phyloP scores from a whole-genome alignment of 768 basidiomycete genomes.

The Lentinula lateritia region DNA sequence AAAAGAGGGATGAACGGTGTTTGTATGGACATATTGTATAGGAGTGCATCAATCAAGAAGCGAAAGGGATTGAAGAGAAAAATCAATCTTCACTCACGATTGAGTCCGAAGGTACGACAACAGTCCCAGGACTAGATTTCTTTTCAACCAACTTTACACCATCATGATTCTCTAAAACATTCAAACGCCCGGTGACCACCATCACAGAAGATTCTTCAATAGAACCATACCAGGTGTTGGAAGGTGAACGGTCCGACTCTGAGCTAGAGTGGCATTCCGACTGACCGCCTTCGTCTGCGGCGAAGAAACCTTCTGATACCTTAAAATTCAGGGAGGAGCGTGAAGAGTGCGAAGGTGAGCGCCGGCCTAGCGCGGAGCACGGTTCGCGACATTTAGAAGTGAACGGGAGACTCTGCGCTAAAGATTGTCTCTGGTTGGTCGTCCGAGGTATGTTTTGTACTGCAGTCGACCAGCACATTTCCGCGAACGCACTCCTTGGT shows the following conservation, averaged over 20 bases:
- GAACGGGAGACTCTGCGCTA: not conserved
- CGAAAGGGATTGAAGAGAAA: not conserved
- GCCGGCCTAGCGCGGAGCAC: not conserved
- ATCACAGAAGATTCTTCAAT: not conserved
- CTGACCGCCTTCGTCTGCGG: not conserved
- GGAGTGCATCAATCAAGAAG: not conserved
- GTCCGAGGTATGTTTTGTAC: constrained; percentile 14
- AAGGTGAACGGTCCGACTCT: not conserved
- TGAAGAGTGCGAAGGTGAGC: not conserved
- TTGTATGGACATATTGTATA: not conserved
- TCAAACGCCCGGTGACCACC: not conserved
- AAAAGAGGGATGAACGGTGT: not conserved
- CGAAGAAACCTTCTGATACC: not conserved
- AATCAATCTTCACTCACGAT: not conserved
- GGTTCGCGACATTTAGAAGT: not conserved
- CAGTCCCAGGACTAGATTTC: not conserved
- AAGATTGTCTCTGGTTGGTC: not conserved
- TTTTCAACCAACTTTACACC: not conserved
- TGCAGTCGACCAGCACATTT: constrained; percentile 35
- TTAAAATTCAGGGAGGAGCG: not conserved
- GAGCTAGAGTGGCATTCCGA: not conserved
- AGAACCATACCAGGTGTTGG: not conserved
- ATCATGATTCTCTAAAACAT: not conserved
- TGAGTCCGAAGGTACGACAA: not conserved
- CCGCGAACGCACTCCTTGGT: constrained; percentile 36